These are phyloP conservation scores for Xylariaceae sp. DNA, from an alignment of 2,329 filamentous ascomycete species.

Conservation along the genomic window DNA sequence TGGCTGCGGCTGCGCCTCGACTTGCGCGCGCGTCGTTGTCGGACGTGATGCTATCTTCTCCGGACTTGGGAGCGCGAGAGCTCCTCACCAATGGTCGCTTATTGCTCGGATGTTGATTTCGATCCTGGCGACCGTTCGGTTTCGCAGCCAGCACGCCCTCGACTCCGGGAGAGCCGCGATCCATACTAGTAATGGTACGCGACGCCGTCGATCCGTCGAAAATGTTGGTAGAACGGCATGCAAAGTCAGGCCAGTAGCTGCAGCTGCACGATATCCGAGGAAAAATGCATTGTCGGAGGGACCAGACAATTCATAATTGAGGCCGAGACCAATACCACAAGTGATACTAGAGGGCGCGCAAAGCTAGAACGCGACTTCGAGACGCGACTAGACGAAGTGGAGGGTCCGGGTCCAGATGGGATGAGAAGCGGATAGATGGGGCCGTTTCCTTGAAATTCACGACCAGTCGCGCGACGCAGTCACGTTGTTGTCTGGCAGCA, in stretches of 20 bases:
- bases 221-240: not conserved
- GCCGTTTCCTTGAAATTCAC: no score
- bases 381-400: no score
- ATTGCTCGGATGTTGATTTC: slow-evolving; percentile 13
- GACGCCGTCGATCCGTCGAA: not conserved
- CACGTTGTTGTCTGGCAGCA: no score
- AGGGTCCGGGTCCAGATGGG: no score
- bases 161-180: slow-evolving; percentile 14
- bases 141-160: slow-evolving; percentile 16
- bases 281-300: slow-evolving; percentile 1
- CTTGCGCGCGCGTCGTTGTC: slow-evolving; percentile 11
- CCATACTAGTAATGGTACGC: slow-evolving; percentile 7
- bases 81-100: slow-evolving; percentile 9
- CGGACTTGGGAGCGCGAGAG: slow-evolving; percentile 10
- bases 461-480: no score
- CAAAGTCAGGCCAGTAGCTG: not conserved
- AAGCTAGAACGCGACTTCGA: no score
- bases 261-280: not conserved
- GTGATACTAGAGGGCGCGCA: no score
- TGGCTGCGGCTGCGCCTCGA: slow-evolving; percentile 5
- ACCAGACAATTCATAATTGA: not conserved
- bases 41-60: slow-evolving; percentile 17
- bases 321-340: no score
- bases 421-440: no score
- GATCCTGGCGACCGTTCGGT: slow-evolving; percentile 16